phyloP scores from a whole-genome alignment of 192 early-diverging fungal species.

The Coemansia sp. region DNA sequence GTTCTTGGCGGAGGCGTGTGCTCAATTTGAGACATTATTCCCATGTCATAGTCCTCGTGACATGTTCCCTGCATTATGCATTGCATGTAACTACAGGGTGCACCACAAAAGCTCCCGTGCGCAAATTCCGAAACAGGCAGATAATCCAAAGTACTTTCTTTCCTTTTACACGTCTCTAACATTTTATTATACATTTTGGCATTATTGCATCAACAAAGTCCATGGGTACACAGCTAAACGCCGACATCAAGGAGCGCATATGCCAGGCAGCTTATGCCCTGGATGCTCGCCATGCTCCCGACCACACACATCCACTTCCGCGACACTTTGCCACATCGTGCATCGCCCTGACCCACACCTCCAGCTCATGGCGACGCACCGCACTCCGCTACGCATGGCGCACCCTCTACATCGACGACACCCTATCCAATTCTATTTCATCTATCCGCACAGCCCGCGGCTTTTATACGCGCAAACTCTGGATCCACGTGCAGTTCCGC shows the following conservation, averaged over 20 bases:
- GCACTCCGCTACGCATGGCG: constrained; percentile 43
- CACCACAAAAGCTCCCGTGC: no score
- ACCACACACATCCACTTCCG: not conserved
- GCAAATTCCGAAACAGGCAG: no score
- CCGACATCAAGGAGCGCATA: constrained; percentile 47
- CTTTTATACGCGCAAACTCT: constrained; percentile 32
- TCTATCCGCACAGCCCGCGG: constrained; percentile 16
- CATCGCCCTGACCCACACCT: constrained; percentile 27
- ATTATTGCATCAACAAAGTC: not conserved
- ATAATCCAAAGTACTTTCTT: no score
- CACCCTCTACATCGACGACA: constrained; percentile 35
- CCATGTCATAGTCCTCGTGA: no score
- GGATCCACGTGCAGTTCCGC: constrained; percentile 29
- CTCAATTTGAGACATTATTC: no score
- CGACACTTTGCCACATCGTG: constrained; percentile 23
- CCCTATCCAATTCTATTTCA: constrained; percentile 1
- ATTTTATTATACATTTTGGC: not conserved
- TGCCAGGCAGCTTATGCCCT: constrained; percentile 21
- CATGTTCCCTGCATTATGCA: no score
- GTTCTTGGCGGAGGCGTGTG: no score
- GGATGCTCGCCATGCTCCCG: not conserved
- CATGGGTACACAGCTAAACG: constrained; percentile 22
- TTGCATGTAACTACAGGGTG: no score
- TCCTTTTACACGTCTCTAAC: no score
- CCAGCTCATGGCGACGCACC: constrained; percentile 33